Conservation (phyloP, 805 yeast genomes). For the Saccharomycopsis babjevae region DNA sequence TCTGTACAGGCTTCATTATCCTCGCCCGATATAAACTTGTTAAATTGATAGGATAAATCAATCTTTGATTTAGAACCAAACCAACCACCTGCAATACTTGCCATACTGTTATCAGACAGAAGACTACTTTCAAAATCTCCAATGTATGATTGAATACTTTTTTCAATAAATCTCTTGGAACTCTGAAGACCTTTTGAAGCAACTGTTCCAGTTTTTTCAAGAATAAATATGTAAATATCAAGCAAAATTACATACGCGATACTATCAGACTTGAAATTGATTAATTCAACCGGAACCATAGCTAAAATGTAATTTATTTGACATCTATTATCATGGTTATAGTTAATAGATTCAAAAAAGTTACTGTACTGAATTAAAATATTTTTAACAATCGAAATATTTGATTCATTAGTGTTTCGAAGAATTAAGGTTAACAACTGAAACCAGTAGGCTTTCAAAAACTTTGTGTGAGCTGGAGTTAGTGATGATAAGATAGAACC, state of each 20-base stretch:
- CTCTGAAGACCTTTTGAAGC: neutral
- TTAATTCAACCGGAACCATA: conserved; percentile 12
- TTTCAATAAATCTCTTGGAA: neutral
- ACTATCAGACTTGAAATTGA: conserved; percentile 10
- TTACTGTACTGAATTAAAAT: conserved; percentile 13
- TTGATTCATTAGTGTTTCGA: conserved; percentile 4
- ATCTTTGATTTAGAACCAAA: conserved; percentile 14
- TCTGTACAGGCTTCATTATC: conserved; percentile 8
- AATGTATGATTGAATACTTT: conserved; percentile 5
- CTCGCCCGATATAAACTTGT: conserved; percentile 18
- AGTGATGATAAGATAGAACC: conserved; percentile 5
- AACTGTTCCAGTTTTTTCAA: conserved; percentile 7
- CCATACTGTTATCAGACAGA: conserved; percentile 2
- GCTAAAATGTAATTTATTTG: conserved; percentile 16
- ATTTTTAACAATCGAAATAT: conserved; percentile 7
- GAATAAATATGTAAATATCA: conserved; percentile 12
- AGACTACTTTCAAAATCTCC: conserved; percentile 7
- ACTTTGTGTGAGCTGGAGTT: conserved; percentile 1
- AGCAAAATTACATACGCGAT: conserved; percentile 9
- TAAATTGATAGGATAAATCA: conserved; percentile 14
- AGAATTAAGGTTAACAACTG: conserved; percentile 13
- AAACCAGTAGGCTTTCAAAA: conserved; percentile 12
- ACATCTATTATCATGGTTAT: neutral
- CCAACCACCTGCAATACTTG: conserved; percentile 12
- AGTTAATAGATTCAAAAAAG: conserved; percentile 3